Conservation (phyloP, 768 basidiomycete species). For the Termitomyces sp. region DNA sequence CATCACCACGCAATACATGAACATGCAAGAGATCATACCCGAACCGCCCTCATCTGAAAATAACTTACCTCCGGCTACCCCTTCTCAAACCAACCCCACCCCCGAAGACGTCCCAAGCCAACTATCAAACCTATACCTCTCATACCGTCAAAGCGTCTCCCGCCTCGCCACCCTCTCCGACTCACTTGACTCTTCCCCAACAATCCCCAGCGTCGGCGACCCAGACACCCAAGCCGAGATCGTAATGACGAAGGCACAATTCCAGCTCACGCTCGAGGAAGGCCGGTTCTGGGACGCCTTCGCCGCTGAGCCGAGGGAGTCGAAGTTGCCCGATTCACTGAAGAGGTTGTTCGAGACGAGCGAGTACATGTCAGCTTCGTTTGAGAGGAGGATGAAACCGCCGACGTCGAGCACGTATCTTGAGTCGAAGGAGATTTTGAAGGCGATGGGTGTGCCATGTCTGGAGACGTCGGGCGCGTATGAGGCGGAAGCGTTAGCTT, state of each 20-base stretch:
- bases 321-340: background rate
- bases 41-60: background rate
- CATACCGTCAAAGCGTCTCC: slow-evolving; percentile 44
- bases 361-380: slow-evolving; percentile 57
- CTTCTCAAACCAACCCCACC: background rate
- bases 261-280: slow-evolving; percentile 58
- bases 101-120: slow-evolving; percentile 28
- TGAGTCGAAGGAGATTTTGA: slow-evolving; percentile 65
- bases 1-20: background rate
- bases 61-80: background rate
- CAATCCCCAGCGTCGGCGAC: slow-evolving; percentile 17
- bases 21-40: background rate
- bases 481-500: slow-evolving; percentile 87
- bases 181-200: slow-evolving; percentile 10
- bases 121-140: slow-evolving; percentile 29
- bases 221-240: slow-evolving; percentile 36
- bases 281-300: slow-evolving; percentile 55
- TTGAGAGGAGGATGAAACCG: slow-evolving; percentile 54
- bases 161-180: slow-evolving; percentile 39
- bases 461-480: slow-evolving; percentile 63
- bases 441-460: slow-evolving; percentile 81
- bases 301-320: slow-evolving; percentile 8
- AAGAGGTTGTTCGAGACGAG: slow-evolving; percentile 41
- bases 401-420: slow-evolving; percentile 66
- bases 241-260: slow-evolving; percentile 60